Evolutionary conservation across 352 stramenopile genomes (phyloP), one percentile per base, ranked within the genome.

Genomic region (Pythium chondricola): DNA sequence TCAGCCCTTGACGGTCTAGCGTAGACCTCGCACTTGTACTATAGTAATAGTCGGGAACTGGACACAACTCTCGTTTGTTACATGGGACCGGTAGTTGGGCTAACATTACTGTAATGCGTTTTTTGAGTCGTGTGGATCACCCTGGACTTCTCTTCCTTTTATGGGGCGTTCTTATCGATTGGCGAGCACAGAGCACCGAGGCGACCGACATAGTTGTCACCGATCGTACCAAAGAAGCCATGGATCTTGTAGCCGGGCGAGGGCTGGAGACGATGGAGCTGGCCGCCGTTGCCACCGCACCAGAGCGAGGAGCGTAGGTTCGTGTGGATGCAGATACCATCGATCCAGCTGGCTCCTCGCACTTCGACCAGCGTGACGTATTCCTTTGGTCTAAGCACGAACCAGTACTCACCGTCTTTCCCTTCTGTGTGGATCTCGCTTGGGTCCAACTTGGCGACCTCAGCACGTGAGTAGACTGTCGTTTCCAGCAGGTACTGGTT

Each of bases 301-400:
- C 75, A 88, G 20, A 62, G 62, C 26, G 75, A 78, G 2, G 57
- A 65, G 1, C 44, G 52, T 4, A 37, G 24, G 43, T 82, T 88
- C 0, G 76, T 88, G 58, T 83, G 62, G 10, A 88, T 51, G 26
- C 80, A 71, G 13, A 88, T 40, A n/a, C 66, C 73, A 42, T 88
- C 76, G 24, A 88, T 62, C 69, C 71, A 88, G 10, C 68, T 68
- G 65, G 78, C 79, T 1, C 71, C 67, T 3, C 73, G 67, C 4
- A 84, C 61, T 24, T 84, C 69, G 14, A 82, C 63, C 14, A 59
- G 62, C 26, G 61, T 70, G 31, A 88, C 56, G 47, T 64, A 81
- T 51, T 88, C 76, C 32, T 57, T 43, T 5, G 48, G 47, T 6
- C 46, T 33, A n/a, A 88, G 56, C n/a, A 83, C 48, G 20, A 85